Evolutionary conservation across 495 filamentous ascomycete species (phyloP), one percentile per base, ranked within the genome.

Genomic region (Trichocladium uniseriatum): DNA sequence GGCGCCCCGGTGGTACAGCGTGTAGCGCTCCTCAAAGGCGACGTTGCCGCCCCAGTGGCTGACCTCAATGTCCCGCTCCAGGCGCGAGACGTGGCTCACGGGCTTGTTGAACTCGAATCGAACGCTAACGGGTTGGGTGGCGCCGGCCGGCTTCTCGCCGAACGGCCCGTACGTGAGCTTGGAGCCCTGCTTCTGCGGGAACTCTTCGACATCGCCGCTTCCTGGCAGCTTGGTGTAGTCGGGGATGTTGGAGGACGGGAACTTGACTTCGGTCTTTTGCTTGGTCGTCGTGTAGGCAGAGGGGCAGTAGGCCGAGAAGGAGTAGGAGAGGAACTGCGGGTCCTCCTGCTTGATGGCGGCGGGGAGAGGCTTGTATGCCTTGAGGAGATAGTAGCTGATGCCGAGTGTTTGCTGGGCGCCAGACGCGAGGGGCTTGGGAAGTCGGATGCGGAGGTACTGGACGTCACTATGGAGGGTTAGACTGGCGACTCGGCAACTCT

Each of bases 11-110:
- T 97, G 94, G 59, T 78, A 78, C 54, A 96, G 78, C 68, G 81
- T 86, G 74, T 95, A 96, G 42, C 89, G 81, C 65, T 98, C 92
- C 64, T 98, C 94, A 21, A 85, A 84, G 0, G 91, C 92, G 35
- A 97, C 68, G 63, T 97, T 97, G 20, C 92, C 94, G 52, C 92
- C 92, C 92, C 92, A 98, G 64, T 97, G 94, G 56, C 86, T 92
- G 52, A 97, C 84, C 66, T 97, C 91, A 48, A 98, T 69, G 57
- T 95, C 89, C 20, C 92, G 82, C 72, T 96, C 86, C 37, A 96
- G 71, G 6, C 78, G 65, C 15, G 77, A 79, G 32, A 84, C 77
- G 56, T 88, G 86, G 46, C 81, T 83, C 35, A 98, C 70, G 6
- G 92, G 94, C 65, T 86, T 88, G 37, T 89, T 98, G 75, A 95